Base-by-base conservation (phyloP, 257 asterid genomes). In the Plantago ovata region DNA sequence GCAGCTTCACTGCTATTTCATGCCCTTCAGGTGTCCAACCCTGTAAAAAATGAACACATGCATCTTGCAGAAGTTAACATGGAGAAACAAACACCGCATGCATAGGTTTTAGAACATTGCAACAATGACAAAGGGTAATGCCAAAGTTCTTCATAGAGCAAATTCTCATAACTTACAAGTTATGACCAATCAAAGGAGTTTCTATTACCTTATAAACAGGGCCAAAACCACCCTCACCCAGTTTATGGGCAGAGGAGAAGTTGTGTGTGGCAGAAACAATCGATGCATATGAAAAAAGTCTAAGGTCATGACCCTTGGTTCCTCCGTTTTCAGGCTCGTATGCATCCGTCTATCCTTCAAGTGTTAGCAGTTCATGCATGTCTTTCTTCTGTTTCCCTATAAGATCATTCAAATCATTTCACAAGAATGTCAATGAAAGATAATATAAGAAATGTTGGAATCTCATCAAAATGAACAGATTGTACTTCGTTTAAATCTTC, bases 221-320 rank as follows among this genome's bases (percentile, higher is more conserved):
- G n/a, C n/a, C n/a, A n/a, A 82, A 85, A 62, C 87, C 94, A 50
- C 90, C 90, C 71, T 76, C 60, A 65, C 87, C 94, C 10, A 85
- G 78, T 67, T 78, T 80, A 38, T 72, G 50, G 36, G 55, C 58
- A 0, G 42, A 38, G 39, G 88, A 80, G 28, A 85, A 82, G 63
- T 71, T 67, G 49, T 61, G 47, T 14, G 95, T 80, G 33, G 91
- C 84, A n/a, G 77, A 75, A 24, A 58, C 45, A 23, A 78, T 71
- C 7, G 78, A 76, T 5, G 74, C 68, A 56, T 74, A 72, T 19
- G 79, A 73, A 40, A 77, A 79, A 28, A 73, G 39, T 41, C 77
- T 77, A 44, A 81, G 77, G 56, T 80, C 79, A 15, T 65, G 75
- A n/a, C 47, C 75, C 42, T 75, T 80, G 57, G 64, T 67, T 53